These are phyloP conservation scores for Boletellus ananiceps DNA, from an alignment of 768 basidiomycete species.

Conservation along the genomic window DNA sequence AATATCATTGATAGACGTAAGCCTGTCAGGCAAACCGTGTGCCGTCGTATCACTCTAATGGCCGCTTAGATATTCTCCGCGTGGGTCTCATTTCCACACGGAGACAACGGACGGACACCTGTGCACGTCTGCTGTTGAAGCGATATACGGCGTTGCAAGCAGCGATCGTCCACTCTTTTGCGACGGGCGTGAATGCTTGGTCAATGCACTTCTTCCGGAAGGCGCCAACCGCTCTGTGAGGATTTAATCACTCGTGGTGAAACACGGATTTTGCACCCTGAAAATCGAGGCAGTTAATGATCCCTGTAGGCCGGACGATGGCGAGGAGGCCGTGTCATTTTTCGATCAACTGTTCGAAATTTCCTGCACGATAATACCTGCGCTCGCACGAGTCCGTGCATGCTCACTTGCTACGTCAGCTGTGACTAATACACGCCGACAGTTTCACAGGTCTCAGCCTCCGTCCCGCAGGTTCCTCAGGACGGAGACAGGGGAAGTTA, in stretches of 20 bases:
- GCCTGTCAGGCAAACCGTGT: constrained; percentile 15
- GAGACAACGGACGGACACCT: constrained; percentile 23
- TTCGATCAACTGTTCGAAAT: constrained; percentile 45
- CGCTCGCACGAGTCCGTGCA: constrained; percentile 27
- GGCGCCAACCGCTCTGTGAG: constrained; percentile 33
- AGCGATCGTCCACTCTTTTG: constrained; percentile 6
- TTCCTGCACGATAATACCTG: constrained; percentile 26
- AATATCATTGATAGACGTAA: constrained; percentile 37
- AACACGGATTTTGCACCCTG: constrained; percentile 19
- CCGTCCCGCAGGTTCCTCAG: constrained; percentile 31
- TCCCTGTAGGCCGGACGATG: constrained; percentile 25
- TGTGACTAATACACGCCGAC: background rate
- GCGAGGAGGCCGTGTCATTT: constrained; percentile 33
- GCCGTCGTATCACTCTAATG: constrained; percentile 8
- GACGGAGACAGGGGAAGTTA: constrained; percentile 23
- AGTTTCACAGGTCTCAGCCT: constrained; percentile 15
- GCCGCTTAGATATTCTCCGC: constrained; percentile 37
- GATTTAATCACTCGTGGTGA: constrained; percentile 39
- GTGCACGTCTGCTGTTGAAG: constrained; percentile 37
- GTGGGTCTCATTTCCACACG: constrained; percentile 24
- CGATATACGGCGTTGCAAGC: constrained; percentile 32
- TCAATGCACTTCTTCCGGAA: constrained; percentile 34
- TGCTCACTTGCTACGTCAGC: background rate
- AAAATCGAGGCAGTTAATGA: constrained; percentile 15
- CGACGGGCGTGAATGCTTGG: constrained; percentile 8